phyloP scores from a whole-genome alignment of 768 basidiomycete species.

The Lactarius sanguifluus region DNA sequence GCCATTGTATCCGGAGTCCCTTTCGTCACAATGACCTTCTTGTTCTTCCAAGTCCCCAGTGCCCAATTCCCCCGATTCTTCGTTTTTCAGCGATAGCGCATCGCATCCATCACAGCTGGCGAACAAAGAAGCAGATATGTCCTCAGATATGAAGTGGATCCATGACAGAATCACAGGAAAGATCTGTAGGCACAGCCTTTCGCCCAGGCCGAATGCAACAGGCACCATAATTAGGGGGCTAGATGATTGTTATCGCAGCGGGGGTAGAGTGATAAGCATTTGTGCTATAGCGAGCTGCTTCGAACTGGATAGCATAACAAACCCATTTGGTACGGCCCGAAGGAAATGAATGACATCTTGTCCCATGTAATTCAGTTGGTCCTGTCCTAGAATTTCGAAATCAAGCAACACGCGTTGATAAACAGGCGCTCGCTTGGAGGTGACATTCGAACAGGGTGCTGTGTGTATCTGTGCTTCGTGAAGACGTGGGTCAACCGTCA shows the following conservation, averaged over 20 bases:
- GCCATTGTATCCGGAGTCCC: not conserved
- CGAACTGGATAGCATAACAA: not conserved
- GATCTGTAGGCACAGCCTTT: not conserved
- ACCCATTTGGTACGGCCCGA: not conserved
- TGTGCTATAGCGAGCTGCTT: not conserved
- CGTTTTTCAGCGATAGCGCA: not conserved
- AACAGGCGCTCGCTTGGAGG: not conserved
- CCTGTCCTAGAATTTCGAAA: not conserved
- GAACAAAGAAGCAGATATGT: not conserved
- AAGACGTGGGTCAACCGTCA: not conserved
- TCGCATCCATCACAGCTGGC: not conserved
- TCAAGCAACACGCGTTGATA: not conserved
- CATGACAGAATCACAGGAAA: not conserved
- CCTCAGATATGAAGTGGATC: constrained; percentile 11
- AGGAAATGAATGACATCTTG: not conserved
- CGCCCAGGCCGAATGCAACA: not conserved
- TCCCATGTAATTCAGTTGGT: not conserved
- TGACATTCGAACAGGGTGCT: not conserved
- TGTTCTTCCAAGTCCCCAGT: not conserved
- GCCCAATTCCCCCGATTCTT: too few species aligned
- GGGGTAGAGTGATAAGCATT: not conserved
- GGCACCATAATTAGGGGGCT: not conserved
- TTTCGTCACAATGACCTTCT: not conserved
- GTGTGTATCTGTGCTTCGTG: not conserved
- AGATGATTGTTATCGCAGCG: not conserved